A percentile compares a stretch with the other conserved stretches of the same genome.
Conservation (phyloP, 805 yeast genomes). For the Candida quercuum region DNA sequence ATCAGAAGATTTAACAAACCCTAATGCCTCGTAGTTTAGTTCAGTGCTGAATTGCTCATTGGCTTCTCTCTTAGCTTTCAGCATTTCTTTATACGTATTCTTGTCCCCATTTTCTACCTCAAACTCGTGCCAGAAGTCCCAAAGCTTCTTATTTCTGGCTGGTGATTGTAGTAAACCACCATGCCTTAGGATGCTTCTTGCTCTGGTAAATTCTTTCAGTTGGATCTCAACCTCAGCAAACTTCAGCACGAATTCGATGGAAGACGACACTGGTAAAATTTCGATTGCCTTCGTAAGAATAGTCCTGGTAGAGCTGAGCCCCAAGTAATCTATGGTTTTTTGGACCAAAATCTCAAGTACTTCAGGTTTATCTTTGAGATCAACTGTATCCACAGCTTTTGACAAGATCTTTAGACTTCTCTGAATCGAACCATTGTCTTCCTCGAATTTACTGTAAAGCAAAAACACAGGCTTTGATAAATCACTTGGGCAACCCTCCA, state of each 20-base stretch:
- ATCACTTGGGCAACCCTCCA: constrained; percentile 44
- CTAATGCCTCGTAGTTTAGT: constrained; percentile 33
- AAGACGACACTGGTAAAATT: constrained; percentile 36
- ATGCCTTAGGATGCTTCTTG: constrained; percentile 55
- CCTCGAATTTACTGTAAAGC: constrained; percentile 60
- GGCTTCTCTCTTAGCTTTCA: constrained; percentile 46
- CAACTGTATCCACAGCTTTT: constrained; percentile 31
- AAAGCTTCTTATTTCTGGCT: constrained; percentile 30
- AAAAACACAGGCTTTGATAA: constrained; percentile 45
- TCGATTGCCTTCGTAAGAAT: constrained; percentile 50
- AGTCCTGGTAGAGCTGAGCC: constrained; percentile 37
- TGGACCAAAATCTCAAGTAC: constrained; percentile 40
- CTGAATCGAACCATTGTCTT: constrained; percentile 42
- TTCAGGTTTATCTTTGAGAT: constrained; percentile 28
- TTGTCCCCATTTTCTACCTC: constrained; percentile 72
- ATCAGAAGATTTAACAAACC: constrained; percentile 41
- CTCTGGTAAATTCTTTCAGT: constrained; percentile 51
- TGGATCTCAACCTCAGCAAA: constrained; percentile 55
- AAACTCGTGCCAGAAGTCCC: constrained; percentile 71
- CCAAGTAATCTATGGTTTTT: constrained; percentile 34
- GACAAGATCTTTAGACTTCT: constrained; percentile 45
- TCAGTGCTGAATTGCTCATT: constrained; percentile 24
- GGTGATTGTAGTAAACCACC: constrained; percentile 41
- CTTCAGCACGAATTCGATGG: constrained; percentile 39
- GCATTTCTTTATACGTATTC: constrained; percentile 67